phyloP scores from a whole-genome alignment of 2,329 filamentous ascomycete species.

The Penicillium janthinellum region DNA sequence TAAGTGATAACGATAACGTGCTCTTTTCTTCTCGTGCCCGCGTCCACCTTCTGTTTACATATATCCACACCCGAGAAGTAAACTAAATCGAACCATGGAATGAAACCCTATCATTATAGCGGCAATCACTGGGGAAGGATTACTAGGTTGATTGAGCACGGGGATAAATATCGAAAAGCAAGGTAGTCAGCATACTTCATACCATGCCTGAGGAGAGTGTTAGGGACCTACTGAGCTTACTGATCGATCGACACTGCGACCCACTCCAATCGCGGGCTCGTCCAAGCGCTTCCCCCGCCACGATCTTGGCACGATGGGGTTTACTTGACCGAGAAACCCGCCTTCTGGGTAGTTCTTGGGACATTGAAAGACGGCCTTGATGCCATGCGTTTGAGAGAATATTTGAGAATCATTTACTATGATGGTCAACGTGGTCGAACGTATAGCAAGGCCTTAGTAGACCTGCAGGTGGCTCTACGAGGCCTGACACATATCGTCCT shows the following conservation, averaged over 20 bases:
- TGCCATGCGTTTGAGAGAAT: too few species aligned
- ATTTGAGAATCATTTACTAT: too few species aligned
- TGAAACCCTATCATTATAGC: background rate
- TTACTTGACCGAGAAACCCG: background rate
- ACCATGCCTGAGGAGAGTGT: background rate
- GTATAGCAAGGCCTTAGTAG: too few species aligned
- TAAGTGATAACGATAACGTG: background rate
- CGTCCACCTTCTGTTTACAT: background rate
- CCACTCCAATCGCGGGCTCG: background rate
- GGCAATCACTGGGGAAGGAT: too few species aligned
- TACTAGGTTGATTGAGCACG: background rate
- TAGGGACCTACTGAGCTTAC: background rate
- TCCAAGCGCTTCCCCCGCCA: background rate
- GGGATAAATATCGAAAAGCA: background rate
- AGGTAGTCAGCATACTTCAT: background rate
- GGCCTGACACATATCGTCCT: too few species aligned
- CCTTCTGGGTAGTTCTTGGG: too few species aligned
- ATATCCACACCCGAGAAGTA: background rate
- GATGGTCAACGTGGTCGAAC: too few species aligned
- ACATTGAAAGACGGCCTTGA: too few species aligned
- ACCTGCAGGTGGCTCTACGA: too few species aligned
- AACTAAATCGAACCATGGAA: background rate
- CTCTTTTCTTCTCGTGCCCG: background rate
- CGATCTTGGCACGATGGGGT: background rate
- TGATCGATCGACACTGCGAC: background rate